Conservation (phyloP, 257 asterid genomes). For the Petrea volubilis region DNA sequence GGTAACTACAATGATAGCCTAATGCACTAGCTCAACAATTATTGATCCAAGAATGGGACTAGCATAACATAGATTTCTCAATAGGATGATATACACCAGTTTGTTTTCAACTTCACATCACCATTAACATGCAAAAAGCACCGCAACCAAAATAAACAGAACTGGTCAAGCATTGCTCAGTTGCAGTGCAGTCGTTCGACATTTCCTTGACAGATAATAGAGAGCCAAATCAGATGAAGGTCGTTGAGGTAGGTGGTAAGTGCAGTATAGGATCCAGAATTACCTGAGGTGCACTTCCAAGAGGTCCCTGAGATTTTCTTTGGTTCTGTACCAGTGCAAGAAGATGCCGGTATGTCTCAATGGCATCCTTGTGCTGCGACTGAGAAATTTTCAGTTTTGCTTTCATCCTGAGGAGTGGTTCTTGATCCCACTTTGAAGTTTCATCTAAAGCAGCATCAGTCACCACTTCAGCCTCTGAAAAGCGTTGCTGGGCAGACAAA, state of each 20-base stretch:
- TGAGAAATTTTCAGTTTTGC: conserved; percentile 84
- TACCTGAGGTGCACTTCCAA: conserved; percentile 58
- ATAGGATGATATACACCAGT: not conserved
- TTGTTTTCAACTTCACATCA: not conserved
- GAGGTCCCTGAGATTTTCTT: conserved; percentile 72
- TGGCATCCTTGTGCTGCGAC: conserved; percentile 72
- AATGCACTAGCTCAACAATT: conserved; percentile 9
- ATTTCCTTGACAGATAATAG: not conserved
- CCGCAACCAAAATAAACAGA: not conserved
- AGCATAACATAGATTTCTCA: not conserved
- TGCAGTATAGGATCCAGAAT: conserved; percentile 9
- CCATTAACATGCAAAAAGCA: not conserved
- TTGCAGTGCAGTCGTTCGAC: not conserved
- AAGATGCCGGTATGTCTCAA: conserved; percentile 84
- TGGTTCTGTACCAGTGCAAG: conserved; percentile 97
- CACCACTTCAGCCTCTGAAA: conserved; percentile 86
- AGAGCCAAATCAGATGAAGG: not conserved
- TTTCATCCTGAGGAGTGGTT: conserved; percentile 81
- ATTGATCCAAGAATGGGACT: not conserved
- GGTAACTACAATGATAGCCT: conserved; percentile 10
- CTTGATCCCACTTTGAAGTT: conserved; percentile 97
- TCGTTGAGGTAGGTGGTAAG: not conserved
- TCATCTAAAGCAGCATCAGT: conserved; percentile 94
- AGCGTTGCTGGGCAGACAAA: conserved; percentile 86
- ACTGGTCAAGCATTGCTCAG: conserved; percentile 1